Evolutionary conservation across 2,329 filamentous ascomycete species (phyloP).

Genomic region (Fusarium pseudocircinatum): DNA sequence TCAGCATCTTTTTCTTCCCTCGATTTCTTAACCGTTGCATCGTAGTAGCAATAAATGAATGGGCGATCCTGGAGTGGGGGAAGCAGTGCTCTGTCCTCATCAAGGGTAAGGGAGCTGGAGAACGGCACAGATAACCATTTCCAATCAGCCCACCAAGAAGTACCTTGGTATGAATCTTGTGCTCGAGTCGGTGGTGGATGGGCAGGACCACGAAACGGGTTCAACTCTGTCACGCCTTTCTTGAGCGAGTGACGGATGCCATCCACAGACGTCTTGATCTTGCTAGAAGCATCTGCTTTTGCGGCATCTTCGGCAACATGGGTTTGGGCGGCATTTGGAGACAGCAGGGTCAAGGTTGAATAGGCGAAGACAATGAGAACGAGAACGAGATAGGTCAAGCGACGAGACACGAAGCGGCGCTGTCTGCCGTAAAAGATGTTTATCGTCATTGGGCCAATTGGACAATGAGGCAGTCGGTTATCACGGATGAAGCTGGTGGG

Average conservation of each 20-base stretch:
- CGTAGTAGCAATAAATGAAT: conserved; percentile 91
- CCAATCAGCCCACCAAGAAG: conserved; percentile 88
- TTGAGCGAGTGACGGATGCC: conserved; percentile 54
- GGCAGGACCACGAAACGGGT: conserved; percentile 74
- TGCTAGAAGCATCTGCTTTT: conserved; percentile 46
- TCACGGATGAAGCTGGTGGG: background rate
- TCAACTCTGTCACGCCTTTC: conserved; percentile 58
- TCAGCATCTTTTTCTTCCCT: conserved; percentile 75
- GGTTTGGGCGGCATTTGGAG: conserved; percentile 30
- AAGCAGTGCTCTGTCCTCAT: conserved; percentile 84
- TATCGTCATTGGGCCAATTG: conserved; percentile 41
- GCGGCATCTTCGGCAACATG: background rate
- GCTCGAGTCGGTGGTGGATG: conserved; percentile 79
- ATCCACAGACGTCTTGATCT: conserved; percentile 61
- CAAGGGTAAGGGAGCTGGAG: conserved; percentile 80
- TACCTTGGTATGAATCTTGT: conserved; percentile 81
- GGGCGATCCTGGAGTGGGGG: conserved; percentile 77
- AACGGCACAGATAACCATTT: conserved; percentile 88
- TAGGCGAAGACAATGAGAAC: conserved; percentile 63
- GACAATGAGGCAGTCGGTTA: background rate
- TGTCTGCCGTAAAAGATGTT: conserved; percentile 57
- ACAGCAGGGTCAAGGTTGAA: conserved; percentile 63
- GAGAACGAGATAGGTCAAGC: conserved; percentile 62
- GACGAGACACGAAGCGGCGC: conserved; percentile 62
- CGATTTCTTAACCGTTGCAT: conserved; percentile 71